Percentiles rank a stretch among this genome's conserved stretches.
Conservation (phyloP, 768 basidiomycete genomes). For the Kwoniella dejecticola region DNA sequence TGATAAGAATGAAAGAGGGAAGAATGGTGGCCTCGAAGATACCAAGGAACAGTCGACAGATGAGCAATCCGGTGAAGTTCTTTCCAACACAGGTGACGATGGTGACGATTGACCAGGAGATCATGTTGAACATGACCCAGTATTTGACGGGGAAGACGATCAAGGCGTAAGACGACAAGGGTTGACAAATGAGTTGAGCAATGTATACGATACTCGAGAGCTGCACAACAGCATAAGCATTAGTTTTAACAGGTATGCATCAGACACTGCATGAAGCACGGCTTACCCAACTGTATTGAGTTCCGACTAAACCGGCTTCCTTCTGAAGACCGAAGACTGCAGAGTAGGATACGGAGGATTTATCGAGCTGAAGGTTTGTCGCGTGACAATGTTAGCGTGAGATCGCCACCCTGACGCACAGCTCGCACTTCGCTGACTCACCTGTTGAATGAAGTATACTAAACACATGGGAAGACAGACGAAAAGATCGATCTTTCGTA, state of each 20-base stretch:
- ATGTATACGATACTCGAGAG: constrained; percentile 33
- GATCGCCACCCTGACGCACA: neutral
- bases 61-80: constrained; percentile 56
- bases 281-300: constrained; percentile 60
- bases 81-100: constrained; percentile 25
- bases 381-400: neutral
- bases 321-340: constrained; percentile 59
- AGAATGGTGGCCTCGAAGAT: constrained; percentile 60
- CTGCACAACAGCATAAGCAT: neutral
- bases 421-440: constrained; percentile 15
- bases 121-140: constrained; percentile 51
- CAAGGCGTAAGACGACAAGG: constrained; percentile 42
- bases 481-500: constrained; percentile 38
- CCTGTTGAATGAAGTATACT: constrained; percentile 34
- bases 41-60: constrained; percentile 60
- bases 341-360: constrained; percentile 61
- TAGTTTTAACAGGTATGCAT: too few species aligned
- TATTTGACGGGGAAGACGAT: constrained; percentile 52
- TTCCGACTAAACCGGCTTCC: constrained; percentile 45
- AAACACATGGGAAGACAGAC: constrained; percentile 38
- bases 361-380: constrained; percentile 15
- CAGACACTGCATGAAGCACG: too few species aligned
- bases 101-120: constrained; percentile 30
- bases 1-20: constrained; percentile 60
- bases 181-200: constrained; percentile 44